Conservation (phyloP, 352 stramenopile genomes). For the Salisapilia sapeloensis region DNA sequence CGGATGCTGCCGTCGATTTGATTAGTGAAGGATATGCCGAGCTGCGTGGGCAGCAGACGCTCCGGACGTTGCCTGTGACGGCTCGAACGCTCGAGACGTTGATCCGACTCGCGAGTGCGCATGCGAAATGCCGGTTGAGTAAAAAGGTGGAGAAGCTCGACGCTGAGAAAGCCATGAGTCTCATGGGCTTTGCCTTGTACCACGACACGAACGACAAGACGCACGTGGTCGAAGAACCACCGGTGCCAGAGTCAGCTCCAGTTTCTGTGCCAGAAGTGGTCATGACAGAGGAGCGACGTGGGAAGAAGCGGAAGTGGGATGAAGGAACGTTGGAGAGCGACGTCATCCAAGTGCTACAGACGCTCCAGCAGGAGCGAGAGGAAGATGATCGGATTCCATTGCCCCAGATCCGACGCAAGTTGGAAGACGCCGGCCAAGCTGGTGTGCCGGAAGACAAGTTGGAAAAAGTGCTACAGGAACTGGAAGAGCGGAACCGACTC, state of each 20-base stretch:
- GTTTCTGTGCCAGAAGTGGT: slow-evolving; percentile 1
- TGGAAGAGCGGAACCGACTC: slow-evolving; percentile 81
- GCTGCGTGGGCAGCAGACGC: slow-evolving; percentile 91
- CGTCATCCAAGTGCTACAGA: slow-evolving; percentile 30
- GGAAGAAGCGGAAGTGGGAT: slow-evolving; percentile 9
- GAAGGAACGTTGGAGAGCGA: slow-evolving; percentile 41
- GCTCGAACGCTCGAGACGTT: slow-evolving; percentile 97
- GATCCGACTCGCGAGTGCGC: slow-evolving; percentile 96
- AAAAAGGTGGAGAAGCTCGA: slow-evolving; percentile 73
- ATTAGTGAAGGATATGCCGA: slow-evolving; percentile 96
- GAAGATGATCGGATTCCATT: slow-evolving; percentile 51
- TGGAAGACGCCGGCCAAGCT: slow-evolving; percentile 9
- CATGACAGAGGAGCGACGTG: slow-evolving; percentile 5
- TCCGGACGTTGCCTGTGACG: slow-evolving; percentile 89
- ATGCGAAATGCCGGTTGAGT: slow-evolving; percentile 92
- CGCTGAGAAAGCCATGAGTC: slow-evolving; percentile 84
- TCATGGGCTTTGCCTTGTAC: slow-evolving; percentile 97
- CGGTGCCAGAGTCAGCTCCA: slow-evolving; percentile 4
- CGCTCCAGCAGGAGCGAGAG: slow-evolving; percentile 32
- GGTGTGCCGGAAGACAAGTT: slow-evolving; percentile 30
- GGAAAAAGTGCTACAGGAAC: slow-evolving; percentile 43
- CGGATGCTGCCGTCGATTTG: slow-evolving; percentile 78
- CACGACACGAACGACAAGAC: slow-evolving; percentile 81
- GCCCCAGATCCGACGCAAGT: slow-evolving; percentile 42
- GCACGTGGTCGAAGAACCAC: slow-evolving; percentile 1